phyloP scores from a whole-genome alignment of 192 early-diverging fungal species.

The Umbelopsis ramanniana region DNA sequence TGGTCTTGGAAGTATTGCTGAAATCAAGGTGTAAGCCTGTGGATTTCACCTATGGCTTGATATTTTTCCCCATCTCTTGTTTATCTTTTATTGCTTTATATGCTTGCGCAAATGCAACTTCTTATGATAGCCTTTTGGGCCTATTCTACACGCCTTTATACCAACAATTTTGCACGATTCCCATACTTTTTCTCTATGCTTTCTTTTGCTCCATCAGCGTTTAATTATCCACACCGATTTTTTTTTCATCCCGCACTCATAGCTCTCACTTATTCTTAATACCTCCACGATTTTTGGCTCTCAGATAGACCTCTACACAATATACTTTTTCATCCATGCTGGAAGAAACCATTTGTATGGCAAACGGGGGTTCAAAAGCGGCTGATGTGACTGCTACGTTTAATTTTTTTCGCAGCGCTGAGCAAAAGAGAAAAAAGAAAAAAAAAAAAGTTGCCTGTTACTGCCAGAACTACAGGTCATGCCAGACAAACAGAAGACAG shows the following conservation, averaged over 20 bases:
- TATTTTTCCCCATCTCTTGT: background rate
- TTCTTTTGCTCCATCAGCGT: too few relatives aligned
- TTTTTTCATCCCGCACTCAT: too few relatives aligned
- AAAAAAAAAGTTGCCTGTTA: constrained; percentile 8
- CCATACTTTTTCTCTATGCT: too few relatives aligned
- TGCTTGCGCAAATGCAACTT: background rate
- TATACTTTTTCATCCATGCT: background rate
- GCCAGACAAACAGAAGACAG: constrained; percentile 41
- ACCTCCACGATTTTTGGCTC: too few relatives aligned
- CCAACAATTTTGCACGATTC: too few relatives aligned
- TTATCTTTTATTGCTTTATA: background rate
- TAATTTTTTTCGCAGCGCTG: background rate
- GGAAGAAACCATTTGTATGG: background rate
- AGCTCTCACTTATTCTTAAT: too few relatives aligned
- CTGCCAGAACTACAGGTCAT: background rate
- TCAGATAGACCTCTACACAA: background rate
- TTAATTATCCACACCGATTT: too few relatives aligned
- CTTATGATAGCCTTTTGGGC: background rate
- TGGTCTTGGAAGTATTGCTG: constrained; percentile 10
- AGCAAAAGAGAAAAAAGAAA: background rate
- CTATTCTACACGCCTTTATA: too few relatives aligned
- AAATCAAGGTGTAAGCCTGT: background rate
- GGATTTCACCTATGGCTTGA: background rate
- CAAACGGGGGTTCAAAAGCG: background rate
- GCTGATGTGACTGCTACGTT: constrained; percentile 2